phyloP scores from a whole-genome alignment of 2,329 filamentous ascomycete genomes.

The Aspergillus nomiae region DNA sequence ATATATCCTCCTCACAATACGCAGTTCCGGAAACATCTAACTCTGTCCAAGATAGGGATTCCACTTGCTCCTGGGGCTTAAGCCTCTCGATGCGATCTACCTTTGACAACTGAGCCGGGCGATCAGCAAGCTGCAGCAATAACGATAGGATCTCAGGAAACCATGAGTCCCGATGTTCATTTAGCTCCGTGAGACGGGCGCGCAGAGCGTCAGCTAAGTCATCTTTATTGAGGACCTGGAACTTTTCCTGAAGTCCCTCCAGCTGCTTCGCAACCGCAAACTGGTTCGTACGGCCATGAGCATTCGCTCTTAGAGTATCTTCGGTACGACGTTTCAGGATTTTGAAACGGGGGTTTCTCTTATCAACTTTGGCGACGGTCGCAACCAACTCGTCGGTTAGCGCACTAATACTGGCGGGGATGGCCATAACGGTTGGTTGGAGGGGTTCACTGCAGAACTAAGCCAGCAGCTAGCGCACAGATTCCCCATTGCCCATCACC shows the following conservation, averaged over 20 bases:
- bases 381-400: conserved; percentile 73
- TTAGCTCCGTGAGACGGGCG: conserved; percentile 61
- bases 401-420: conserved; percentile 64
- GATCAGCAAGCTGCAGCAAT: conserved; percentile 77
- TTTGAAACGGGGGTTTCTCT: conserved; percentile 45
- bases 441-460: not conserved
- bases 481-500: conserved; percentile 11
- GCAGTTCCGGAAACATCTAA: conserved; percentile 76
- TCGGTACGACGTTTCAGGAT: conserved; percentile 34
- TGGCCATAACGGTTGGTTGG: conserved; percentile 60
- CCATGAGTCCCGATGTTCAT: conserved; percentile 60
- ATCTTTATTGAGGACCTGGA: conserved; percentile 77
- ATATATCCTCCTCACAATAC: conserved; percentile 50
- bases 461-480: not conserved
- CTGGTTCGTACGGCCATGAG: conserved; percentile 69
- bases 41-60: conserved; percentile 73
- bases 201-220: conserved; percentile 71
- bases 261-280: conserved; percentile 70
- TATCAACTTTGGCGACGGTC: conserved; percentile 55
- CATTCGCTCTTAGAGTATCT: conserved; percentile 41
- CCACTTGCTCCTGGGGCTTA: conserved; percentile 48
- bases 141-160: conserved; percentile 79
- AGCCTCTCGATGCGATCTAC: conserved; percentile 64
- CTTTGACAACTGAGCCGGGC: conserved; percentile 70
- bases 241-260: conserved; percentile 80